Conservation (phyloP, 169 alveolate genomes). For the Miamiensis avidus region DNA sequence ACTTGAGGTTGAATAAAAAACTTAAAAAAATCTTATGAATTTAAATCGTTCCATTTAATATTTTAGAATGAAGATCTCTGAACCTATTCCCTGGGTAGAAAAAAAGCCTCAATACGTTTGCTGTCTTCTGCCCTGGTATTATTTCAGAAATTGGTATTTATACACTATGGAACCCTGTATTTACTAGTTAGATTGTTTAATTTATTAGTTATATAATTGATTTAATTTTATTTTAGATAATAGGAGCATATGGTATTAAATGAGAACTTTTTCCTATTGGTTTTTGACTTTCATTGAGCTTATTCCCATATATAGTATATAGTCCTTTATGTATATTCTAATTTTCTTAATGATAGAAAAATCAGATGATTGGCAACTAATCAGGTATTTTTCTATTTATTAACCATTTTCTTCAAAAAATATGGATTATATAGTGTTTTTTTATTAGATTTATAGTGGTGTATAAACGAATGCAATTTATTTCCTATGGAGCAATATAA, state of each 20-base stretch:
- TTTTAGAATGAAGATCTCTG: too few relatives aligned
- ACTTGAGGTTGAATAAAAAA: background rate
- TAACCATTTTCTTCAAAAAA: too few relatives aligned
- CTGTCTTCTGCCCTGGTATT: too few relatives aligned
- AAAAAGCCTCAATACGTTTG: too few relatives aligned
- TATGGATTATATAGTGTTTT: too few relatives aligned
- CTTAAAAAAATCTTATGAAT: too few relatives aligned
- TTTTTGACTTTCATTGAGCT: slow-evolving; percentile 4
- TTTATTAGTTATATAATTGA: too few relatives aligned
- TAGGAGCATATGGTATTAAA: slow-evolving; percentile 26
- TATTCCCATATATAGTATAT: slow-evolving; percentile 35
- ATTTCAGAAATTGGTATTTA: too few relatives aligned
- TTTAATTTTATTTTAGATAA: background rate
- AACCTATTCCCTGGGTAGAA: too few relatives aligned
- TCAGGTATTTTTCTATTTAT: slow-evolving; percentile 7
- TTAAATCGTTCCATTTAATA: background rate
- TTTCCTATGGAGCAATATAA: background rate
- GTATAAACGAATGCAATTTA: background rate
- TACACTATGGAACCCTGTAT: too few relatives aligned
- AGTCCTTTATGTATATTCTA: slow-evolving; percentile 22
- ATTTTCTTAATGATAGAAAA: slow-evolving; percentile 37
- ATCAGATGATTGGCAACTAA: slow-evolving; percentile 38
- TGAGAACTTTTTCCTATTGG: slow-evolving; percentile 38
- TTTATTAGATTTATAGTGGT: background rate
- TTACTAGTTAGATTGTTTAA: background rate